Evolutionary conservation across 805 yeast genomes (phyloP).

Genomic region (Candida loeiensis): DNA sequence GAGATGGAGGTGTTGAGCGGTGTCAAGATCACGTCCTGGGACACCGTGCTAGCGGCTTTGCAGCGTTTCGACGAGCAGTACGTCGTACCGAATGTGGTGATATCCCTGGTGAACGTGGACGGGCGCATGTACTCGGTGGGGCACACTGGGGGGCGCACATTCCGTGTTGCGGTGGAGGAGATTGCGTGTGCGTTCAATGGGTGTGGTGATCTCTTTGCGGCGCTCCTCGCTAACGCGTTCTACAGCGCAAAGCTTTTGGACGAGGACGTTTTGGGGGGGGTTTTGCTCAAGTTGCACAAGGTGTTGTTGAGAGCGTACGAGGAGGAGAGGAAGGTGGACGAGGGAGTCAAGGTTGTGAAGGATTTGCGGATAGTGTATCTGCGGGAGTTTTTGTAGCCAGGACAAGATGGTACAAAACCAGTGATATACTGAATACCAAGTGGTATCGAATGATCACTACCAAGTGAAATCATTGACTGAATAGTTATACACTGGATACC

Average conservation of each 20-base stretch:
- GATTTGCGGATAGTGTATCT: slow-evolving; percentile 37
- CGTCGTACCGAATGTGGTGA: slow-evolving; percentile 49
- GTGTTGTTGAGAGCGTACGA: slow-evolving; percentile 29
- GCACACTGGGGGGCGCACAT: slow-evolving; percentile 16
- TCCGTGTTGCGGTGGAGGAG: slow-evolving; percentile 41
- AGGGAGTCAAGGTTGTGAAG: slow-evolving; percentile 24
- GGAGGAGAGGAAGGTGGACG: slow-evolving; percentile 15
- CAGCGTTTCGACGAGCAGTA: slow-evolving; percentile 40
- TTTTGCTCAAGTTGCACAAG: slow-evolving; percentile 24
- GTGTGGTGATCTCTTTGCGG: slow-evolving; percentile 71
- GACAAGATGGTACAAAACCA: too few species aligned
- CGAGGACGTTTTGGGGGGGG: slow-evolving; percentile 24
- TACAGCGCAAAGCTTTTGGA: slow-evolving; percentile 20
- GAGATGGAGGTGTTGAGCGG: slow-evolving; percentile 63
- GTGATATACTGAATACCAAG: too few species aligned
- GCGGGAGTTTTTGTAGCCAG: slow-evolving; percentile 26
- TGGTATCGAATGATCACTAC: too few species aligned
- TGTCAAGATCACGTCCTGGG: slow-evolving; percentile 35
- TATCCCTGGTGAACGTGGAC: slow-evolving; percentile 51
- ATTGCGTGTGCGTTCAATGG: slow-evolving; percentile 67
- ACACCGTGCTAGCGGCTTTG: slow-evolving; percentile 37
- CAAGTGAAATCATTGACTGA: too few species aligned
- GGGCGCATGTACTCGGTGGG: slow-evolving; percentile 42
- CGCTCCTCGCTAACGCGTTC: slow-evolving; percentile 51
- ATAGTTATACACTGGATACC: too few species aligned